Evolutionary conservation across 2,329 filamentous ascomycete genomes (phyloP), one percentile per base, ranked within the genome.

Genomic region (Ascochyta viciae-villosae): DNA sequence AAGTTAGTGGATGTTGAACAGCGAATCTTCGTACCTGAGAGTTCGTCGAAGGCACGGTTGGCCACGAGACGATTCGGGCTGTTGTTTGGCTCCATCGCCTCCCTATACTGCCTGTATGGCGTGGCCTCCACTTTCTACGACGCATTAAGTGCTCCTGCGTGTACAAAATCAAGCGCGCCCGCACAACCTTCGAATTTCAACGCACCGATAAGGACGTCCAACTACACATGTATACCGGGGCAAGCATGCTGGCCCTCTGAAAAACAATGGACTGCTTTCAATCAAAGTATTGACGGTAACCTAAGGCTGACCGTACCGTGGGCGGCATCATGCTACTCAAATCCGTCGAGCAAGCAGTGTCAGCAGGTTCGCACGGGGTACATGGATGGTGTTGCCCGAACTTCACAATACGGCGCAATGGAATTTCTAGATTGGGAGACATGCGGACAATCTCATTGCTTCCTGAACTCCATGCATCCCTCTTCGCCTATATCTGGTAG

Each of bases 351-450:
- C 41, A 54, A 63, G 37, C 55, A 65, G 29, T 73, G 71, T 27
- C 53, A 63, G 16, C 33, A 55, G 1, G 58, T 71, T n/a, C 61
- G 49, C 2, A 48, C 49, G n/a, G 49, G 54, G 33, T 74, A 74
- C 41, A 66, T 65, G 51, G 54, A 72, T 38, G 60, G 68, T 4
- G 38, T 61, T 22, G 57, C 65, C n/a, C 63, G 72, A 16, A 67
- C 70, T 2, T 52, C 53, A 4, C 70, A 72, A 35, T 75, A 75
- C 24, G 71, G 70, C 0, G 52, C 67, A n/a, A 73, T 70, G 65
- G 70, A 75, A 45, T 75, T 74, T 24, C 68, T 75, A 2, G 68
- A 74, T 41, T 74, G 71, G 70, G 72, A 74, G 44, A 65, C 58
- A 2, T 74, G 71, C 33, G 71, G 68, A 10, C 52, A 65, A 33